Evolutionary conservation across 169 alveolate species (phyloP).

Genomic region (Eimeria necatrix): DNA sequence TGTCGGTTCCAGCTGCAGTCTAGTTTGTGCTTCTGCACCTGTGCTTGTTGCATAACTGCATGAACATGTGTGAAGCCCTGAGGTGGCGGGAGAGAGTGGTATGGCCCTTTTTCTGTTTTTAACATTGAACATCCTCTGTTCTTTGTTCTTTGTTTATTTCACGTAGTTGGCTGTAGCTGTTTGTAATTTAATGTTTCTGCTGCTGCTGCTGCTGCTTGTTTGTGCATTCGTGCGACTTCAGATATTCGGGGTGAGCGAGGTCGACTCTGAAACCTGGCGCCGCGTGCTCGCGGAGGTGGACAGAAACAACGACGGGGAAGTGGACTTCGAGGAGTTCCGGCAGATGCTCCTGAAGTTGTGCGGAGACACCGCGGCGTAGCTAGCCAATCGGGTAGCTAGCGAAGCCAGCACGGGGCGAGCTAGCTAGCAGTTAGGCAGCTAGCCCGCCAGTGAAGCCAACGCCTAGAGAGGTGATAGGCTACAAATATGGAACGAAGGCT

Average conservation of each 20-base stretch:
- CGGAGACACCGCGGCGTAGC: not conserved
- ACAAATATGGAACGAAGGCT: too few relatives aligned
- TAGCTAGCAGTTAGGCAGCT: too few relatives aligned
- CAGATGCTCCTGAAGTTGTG: slow-evolving; percentile 80
- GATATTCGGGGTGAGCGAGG: slow-evolving; percentile 80
- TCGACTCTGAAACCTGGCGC: slow-evolving; percentile 77
- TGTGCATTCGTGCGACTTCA: not conserved
- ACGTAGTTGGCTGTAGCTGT: not conserved
- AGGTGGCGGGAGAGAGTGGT: not conserved
- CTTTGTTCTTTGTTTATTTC: not conserved
- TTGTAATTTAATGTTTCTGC: too few relatives aligned
- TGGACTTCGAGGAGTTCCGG: slow-evolving; percentile 77
- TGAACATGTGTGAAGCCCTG: too few relatives aligned
- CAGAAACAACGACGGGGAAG: slow-evolving; percentile 82
- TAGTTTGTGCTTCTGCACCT: too few relatives aligned
- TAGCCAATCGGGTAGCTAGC: not conserved
- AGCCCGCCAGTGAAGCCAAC: too few relatives aligned
- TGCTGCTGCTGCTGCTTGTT: too few relatives aligned
- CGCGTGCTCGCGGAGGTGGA: slow-evolving; percentile 75
- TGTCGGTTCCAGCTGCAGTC: too few relatives aligned
- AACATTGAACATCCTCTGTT: not conserved
- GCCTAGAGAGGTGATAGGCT: too few relatives aligned
- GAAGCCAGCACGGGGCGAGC: not conserved
- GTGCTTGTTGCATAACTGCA: too few relatives aligned
- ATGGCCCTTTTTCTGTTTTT: not conserved